Conservation (phyloP, 805 yeast genomes). For the Teunomyces barrocoloradensis region DNA sequence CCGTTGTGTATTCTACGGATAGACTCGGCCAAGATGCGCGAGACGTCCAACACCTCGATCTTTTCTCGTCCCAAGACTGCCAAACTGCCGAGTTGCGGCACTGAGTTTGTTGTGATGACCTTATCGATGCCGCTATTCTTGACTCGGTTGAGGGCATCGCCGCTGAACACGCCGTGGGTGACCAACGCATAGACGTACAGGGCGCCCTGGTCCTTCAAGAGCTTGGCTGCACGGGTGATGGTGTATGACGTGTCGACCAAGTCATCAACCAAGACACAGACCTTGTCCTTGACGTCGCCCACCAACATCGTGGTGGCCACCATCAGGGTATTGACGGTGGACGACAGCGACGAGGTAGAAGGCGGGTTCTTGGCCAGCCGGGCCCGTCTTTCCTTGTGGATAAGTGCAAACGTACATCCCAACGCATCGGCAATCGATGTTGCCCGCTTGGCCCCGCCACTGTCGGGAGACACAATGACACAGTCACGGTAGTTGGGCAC, state of each 20-base stretch:
- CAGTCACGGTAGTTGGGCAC: constrained; percentile 81
- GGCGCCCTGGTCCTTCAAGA: constrained; percentile 93
- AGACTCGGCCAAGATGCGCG: constrained; percentile 88
- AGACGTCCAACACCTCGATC: constrained; percentile 82
- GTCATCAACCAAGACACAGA: constrained; percentile 91
- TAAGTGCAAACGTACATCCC: constrained; percentile 86
- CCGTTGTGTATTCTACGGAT: constrained; percentile 96
- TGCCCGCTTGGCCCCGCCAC: constrained; percentile 98
- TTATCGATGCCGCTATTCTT: constrained; percentile 71
- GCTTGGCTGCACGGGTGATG: constrained; percentile 85
- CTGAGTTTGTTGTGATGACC: constrained; percentile 84
- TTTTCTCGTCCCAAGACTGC: constrained; percentile 48
- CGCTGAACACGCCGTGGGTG: constrained; percentile 91
- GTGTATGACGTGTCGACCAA: constrained; percentile 92
- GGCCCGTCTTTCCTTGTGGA: constrained; percentile 86
- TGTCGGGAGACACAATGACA: constrained; percentile 95
- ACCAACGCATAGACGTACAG: constrained; percentile 78
- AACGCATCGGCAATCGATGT: constrained; percentile 89
- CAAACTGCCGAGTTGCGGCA: constrained; percentile 71
- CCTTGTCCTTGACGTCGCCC: constrained; percentile 85
- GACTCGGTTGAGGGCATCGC: constrained; percentile 80
- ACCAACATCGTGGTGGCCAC: constrained; percentile 91
- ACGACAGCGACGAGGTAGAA: constrained; percentile 17
- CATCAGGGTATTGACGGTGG: constrained; percentile 19
- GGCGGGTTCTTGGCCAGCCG: constrained; percentile 36